Evolutionary conservation across 2,329 filamentous ascomycete genomes (phyloP).

Genomic region (Penicillium glabrum): DNA sequence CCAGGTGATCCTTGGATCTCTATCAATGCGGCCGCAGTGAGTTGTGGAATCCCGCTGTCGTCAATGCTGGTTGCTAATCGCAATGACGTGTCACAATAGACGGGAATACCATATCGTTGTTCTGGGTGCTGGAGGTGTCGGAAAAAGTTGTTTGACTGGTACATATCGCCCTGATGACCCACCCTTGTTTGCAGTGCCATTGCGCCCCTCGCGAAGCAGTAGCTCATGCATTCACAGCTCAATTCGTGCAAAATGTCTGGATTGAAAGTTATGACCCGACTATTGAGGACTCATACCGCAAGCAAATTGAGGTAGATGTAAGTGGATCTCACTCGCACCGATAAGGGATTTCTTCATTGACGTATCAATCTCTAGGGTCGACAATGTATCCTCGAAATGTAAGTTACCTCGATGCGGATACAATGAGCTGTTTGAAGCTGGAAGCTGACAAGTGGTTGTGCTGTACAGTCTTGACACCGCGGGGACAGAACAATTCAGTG

Average conservation of each 20-base stretch:
- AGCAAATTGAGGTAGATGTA: slow-evolving; percentile 88
- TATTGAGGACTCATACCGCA: slow-evolving; percentile 84
- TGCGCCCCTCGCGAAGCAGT: slow-evolving; percentile 7
- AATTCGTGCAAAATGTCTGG: slow-evolving; percentile 93
- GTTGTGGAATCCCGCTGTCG: slow-evolving; percentile 13
- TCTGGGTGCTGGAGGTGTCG: slow-evolving; percentile 81
- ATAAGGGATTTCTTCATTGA: not conserved
- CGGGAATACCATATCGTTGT: slow-evolving; percentile 83
- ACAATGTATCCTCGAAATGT: slow-evolving; percentile 89
- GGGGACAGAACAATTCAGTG: slow-evolving; percentile 90
- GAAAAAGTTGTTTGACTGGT: slow-evolving; percentile 92
- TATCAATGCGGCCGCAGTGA: slow-evolving; percentile 40
- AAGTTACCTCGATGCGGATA: slow-evolving; percentile 40
- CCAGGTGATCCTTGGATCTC: not conserved
- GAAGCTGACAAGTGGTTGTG: slow-evolving; percentile 1
- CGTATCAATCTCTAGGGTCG: slow-evolving; percentile 61
- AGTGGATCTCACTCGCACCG: slow-evolving; percentile 40
- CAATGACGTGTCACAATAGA: slow-evolving; percentile 40
- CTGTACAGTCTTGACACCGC: slow-evolving; percentile 75
- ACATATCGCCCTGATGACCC: slow-evolving; percentile 28
- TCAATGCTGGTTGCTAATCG: slow-evolving; percentile 20
- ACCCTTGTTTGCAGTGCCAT: slow-evolving; percentile 15
- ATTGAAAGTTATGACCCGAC: slow-evolving; percentile 89
- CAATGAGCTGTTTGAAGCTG: slow-evolving; percentile 1
- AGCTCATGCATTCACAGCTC: slow-evolving; percentile 56